A percentile compares a stretch with the other conserved stretches of the same genome.
phyloP scores from a whole-genome alignment of 345 rosid species.

The Euphorbia pulcherrima region DNA sequence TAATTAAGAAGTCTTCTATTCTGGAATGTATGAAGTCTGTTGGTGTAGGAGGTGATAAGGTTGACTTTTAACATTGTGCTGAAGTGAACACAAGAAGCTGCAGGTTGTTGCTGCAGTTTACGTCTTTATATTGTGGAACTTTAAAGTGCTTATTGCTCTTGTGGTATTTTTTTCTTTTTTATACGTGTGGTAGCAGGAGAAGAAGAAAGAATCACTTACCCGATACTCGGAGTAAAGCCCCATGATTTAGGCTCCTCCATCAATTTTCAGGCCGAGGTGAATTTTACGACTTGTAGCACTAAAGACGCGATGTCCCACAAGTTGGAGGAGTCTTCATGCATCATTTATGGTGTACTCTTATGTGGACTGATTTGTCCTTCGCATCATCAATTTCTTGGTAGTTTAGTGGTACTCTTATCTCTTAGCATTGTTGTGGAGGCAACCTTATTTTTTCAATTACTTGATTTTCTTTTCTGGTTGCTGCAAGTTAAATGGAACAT shows the following conservation, averaged over 20 bases:
- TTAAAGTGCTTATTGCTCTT: constrained; percentile 4
- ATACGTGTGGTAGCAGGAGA: constrained; percentile 17
- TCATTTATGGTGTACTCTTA: neutral
- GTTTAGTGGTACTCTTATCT: no score
- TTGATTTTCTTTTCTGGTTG: neutral
- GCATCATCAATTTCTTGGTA: neutral
- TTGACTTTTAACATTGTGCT: constrained; percentile 5
- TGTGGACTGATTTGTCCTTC: neutral
- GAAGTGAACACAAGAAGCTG: constrained; percentile 9
- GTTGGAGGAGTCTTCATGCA: constrained; percentile 13
- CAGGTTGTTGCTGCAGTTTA: constrained; percentile 8
- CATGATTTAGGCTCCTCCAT: constrained; percentile 22
- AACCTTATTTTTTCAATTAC: neutral
- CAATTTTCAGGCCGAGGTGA: constrained; percentile 28
- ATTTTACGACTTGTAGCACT: constrained; percentile 15
- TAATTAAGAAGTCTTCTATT: neutral
- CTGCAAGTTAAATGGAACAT: neutral
- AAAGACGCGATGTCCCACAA: constrained; percentile 17
- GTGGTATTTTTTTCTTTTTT: neutral
- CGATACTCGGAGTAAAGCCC: constrained; percentile 9
- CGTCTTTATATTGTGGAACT: neutral
- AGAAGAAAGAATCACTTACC: constrained; percentile 2
- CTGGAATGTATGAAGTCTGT: constrained; percentile 7
- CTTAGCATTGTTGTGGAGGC: no score
- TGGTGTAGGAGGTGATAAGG: neutral